Conservation (phyloP, 1,284 basidiomycete species). For the Amylostereum chailletii region DNA sequence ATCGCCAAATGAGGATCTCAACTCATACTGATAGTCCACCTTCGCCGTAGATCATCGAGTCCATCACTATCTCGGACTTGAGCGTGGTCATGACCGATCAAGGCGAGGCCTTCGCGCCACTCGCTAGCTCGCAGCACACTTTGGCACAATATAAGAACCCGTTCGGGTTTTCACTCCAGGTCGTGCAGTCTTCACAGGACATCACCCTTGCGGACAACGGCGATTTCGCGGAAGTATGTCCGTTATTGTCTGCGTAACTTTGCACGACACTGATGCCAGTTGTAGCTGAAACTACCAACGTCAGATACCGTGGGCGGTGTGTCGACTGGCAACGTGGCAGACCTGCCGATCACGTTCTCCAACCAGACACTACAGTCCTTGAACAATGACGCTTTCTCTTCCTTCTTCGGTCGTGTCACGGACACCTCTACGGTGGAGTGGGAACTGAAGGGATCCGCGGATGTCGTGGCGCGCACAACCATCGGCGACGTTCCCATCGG, state of each 20-base stretch:
- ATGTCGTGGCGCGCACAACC: conserved; percentile 54
- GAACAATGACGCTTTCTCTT: conserved; percentile 45
- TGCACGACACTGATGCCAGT: conserved; percentile 5
- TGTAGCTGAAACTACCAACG: conserved; percentile 48
- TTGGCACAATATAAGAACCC: conserved; percentile 68
- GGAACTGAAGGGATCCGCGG: conserved; percentile 46
- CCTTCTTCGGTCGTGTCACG: conserved; percentile 53
- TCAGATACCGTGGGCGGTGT: conserved; percentile 48
- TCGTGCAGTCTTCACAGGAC: conserved; percentile 46
- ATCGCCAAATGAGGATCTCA: background rate
- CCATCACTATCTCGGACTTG: conserved; percentile 57
- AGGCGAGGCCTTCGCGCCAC: conserved; percentile 48
- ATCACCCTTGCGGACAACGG: conserved; percentile 44
- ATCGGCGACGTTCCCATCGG: conserved; percentile 64
- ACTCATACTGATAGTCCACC: background rate
- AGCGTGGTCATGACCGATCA: conserved; percentile 42
- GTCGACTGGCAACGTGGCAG: conserved; percentile 59
- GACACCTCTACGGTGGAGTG: conserved; percentile 38
- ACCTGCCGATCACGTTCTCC: conserved; percentile 48
- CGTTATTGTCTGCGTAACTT: background rate
- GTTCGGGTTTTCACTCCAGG: conserved; percentile 69
- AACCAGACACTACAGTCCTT: conserved; percentile 48
- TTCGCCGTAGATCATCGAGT: conserved; percentile 50
- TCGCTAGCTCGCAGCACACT: conserved; percentile 52
- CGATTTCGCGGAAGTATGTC: conserved; percentile 44